Conservation (phyloP, 2,329 filamentous ascomycete genomes). For the Boeremia exigua region DNA sequence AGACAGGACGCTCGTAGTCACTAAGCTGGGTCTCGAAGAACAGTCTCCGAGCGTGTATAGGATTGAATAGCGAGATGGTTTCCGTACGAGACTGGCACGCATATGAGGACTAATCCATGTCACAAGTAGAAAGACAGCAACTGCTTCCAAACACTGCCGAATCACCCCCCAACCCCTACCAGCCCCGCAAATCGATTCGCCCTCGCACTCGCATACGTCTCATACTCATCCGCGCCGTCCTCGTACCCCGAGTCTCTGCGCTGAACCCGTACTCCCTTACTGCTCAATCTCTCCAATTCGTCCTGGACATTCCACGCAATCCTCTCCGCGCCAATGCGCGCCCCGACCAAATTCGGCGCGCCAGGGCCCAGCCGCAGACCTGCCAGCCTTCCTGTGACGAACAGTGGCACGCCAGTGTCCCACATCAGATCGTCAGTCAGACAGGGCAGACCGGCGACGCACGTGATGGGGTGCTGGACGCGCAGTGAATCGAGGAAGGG, state of each 20-base stretch:
- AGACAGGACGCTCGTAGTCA: not conserved
- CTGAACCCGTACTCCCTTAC: slow-evolving; percentile 17
- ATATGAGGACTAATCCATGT: no score
- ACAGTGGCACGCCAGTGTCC: slow-evolving; percentile 74
- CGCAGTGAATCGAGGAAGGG: slow-evolving; percentile 67
- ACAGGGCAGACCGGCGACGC: slow-evolving; percentile 71
- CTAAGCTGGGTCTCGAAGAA: not conserved
- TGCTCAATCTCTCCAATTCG: slow-evolving; percentile 48
- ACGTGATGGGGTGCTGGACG: slow-evolving; percentile 65
- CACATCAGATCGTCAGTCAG: slow-evolving; percentile 79
- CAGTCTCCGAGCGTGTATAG: not conserved
- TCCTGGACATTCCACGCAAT: slow-evolving; percentile 74
- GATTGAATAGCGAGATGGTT: not conserved
- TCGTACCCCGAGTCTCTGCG: slow-evolving; percentile 11
- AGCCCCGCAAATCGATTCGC: slow-evolving; percentile 52
- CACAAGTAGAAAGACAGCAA: no score
- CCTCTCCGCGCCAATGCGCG: slow-evolving; percentile 74
- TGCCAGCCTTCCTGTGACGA: slow-evolving; percentile 72
- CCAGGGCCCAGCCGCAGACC: slow-evolving; percentile 73
- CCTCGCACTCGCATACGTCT: slow-evolving; percentile 48
- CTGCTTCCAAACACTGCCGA: not conserved
- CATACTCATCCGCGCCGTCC: slow-evolving; percentile 29
- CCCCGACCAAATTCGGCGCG: slow-evolving; percentile 75
- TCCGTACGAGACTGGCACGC: no score
- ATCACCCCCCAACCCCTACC: slow-evolving; percentile 11